These are phyloP conservation scores for Candida pini DNA, from an alignment of 805 yeast species.

Conservation along the genomic window DNA sequence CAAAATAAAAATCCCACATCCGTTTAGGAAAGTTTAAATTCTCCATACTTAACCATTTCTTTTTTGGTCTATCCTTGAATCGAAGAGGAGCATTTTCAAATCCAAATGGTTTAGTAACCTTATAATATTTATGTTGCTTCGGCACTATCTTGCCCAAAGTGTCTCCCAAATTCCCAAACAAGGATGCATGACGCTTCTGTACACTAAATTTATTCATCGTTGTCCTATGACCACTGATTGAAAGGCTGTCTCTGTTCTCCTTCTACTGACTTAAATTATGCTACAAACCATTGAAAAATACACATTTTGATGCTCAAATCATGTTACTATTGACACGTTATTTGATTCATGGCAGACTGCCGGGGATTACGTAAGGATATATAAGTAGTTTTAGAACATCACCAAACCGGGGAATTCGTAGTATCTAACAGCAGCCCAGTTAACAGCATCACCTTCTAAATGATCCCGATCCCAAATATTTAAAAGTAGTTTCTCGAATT, in stretches of 20 bases:
- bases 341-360: no score
- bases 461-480: constrained; percentile 24
- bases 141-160: constrained; percentile 27
- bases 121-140: constrained; percentile 28
- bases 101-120: constrained; percentile 29
- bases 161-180: constrained; percentile 30
- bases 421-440: constrained; percentile 28
- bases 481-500: constrained; percentile 21
- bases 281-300: no score
- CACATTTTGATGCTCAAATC: no score
- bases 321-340: no score
- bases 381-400: no score
- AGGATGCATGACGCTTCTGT: constrained; percentile 20
- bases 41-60: constrained; percentile 20
- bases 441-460: constrained; percentile 20
- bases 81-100: constrained; percentile 23
- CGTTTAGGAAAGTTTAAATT: constrained; percentile 26
- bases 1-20: constrained; percentile 31
- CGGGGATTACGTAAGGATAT: no score
- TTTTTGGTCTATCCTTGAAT: constrained; percentile 15
- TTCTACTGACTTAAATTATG: no score
- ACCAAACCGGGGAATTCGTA: constrained; percentile 28
- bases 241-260: no score
- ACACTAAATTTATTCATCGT: no score
- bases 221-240: no score